Evolutionary conservation across 441 rosid species (phyloP), one percentile per base, ranked within the genome.

Genomic region (Pelargonium cotyledonis): DNA sequence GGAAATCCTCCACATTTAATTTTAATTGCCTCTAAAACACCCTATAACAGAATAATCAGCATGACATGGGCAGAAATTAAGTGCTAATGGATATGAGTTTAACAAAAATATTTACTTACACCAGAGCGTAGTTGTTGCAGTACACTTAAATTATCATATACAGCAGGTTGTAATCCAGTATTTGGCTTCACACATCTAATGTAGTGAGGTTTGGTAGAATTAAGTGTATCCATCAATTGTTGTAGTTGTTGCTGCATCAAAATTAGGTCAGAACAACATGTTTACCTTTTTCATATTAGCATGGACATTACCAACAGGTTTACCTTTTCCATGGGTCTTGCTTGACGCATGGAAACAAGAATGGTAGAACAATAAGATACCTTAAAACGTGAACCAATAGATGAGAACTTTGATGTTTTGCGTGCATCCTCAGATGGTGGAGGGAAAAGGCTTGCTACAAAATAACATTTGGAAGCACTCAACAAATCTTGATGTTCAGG

Each of bases 141-240:
- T 83, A 95, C 83, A 72, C 92, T 95, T 73, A 85, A 84, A 82
- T 95, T 95, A 86, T 95, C 99, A 78, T 90, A 95, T 76, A 95
- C 67, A 26, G 96, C 92, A 68, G 99, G 98, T 78, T 92, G 92
- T 53, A 95, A 85, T 61, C 72, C 83, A 82, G 90, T 92, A 75
- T 95, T 92, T 65, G 98, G 99, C 84, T 92, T 95, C 67, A 95
- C 97, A 82, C 99, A 95, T 89, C 99, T 85, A 74, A 95, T 82
- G 78, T 95, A 92, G 81, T 95, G 97, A 69, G 99, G 99, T 77
- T 95, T 91, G 0, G 99, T 95, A 72, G 96, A 95, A 79, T 88
- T 95, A 71, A 95, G 76, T 21, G 96, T 95, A 0, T 92, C 99
- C 99, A 95, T 95, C 71, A 95, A 74, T 69, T 69, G 77, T 70